Base-by-base conservation (phyloP, 2,329 filamentous ascomycete genomes). In the Fusarium napiforme region DNA sequence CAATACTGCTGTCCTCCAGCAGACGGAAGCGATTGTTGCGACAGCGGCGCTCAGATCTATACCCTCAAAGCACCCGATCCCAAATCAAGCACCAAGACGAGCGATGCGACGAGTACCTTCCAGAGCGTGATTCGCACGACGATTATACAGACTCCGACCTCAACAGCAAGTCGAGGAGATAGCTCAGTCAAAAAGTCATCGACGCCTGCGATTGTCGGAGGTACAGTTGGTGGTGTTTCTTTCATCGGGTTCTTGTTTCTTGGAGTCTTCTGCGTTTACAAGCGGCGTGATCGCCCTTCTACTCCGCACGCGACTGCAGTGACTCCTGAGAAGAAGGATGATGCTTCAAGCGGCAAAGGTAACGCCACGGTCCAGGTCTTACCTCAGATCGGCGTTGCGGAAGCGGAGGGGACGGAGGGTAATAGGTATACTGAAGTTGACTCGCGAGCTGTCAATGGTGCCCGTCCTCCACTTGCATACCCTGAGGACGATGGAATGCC, bases 1-100 rank as follows among this genome's bases (percentile, higher is more conserved):
- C 40, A 76, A 10, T 76, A 76, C 39, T 76, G 74, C 39, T 76
- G 74, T 7, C 74, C 74, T 3, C 52, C 69, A 2, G 64, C 63
- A 19, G 37, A 65, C 28, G 65, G 66, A 30, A 50, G 26, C 11
- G 60, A 69, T 11, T 76, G 74, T 21, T 76, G 74, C 32, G 67
- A 66, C 3, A 75, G 55, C 18, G 74, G 74, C 4, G 62, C 74
- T 4, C 36, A 67, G 19, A 60, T 75, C 11, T 69, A 67, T 39
- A 71, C 61, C 1, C 74, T 76, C n/a, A 16, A 58, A 11, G 64
- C 63, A n/a, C 63, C 69, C 6, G 47, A 66, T 8, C 56, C 64
- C 2, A 32, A 50, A 8, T 49, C 47, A 3, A 60, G 60, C 7
- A 52, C 42, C 5, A 45, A 37, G 16, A 30, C 56, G n/a, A 43